Evolutionary conservation across 2,329 filamentous ascomycete species (phyloP).

Genomic region (Cladosporium sp.): DNA sequence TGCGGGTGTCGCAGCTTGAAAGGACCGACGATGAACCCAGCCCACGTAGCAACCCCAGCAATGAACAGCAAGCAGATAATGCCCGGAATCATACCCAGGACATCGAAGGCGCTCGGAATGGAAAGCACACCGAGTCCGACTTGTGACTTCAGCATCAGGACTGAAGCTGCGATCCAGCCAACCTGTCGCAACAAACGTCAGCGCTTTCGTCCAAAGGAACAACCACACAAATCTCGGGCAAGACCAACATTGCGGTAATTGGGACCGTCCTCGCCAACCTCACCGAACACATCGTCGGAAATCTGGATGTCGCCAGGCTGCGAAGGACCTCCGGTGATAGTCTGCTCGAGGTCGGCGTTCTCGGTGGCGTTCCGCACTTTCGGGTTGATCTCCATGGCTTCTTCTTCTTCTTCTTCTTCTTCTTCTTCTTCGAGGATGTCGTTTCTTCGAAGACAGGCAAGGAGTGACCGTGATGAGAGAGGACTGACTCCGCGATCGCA

Average conservation of each 20-base stretch:
- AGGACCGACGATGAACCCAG: conserved; percentile 48
- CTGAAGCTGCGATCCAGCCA: conserved; percentile 45
- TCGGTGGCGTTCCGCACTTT: conserved; percentile 38
- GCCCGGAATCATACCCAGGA: conserved; percentile 48
- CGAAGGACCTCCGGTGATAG: conserved; percentile 31
- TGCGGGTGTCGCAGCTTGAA: conserved; percentile 57
- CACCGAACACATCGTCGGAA: conserved; percentile 40
- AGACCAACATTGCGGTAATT: conserved; percentile 35
- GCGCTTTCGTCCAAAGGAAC: background rate
- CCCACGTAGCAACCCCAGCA: conserved; percentile 48
- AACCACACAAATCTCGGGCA: background rate
- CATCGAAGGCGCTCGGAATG: conserved; percentile 46
- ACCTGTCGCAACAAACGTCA: conserved; percentile 31
- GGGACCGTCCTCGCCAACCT: conserved; percentile 35
- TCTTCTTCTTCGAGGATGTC: background rate
- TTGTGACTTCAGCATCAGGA: conserved; percentile 48
- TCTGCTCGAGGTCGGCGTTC: conserved; percentile 40
- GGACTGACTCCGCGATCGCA: background rate
- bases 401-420: no score
- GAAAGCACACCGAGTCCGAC: conserved; percentile 48
- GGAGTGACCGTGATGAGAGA: background rate
- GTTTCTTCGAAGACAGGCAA: background rate
- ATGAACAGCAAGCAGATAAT: conserved; percentile 43
- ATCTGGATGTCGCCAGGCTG: conserved; percentile 12
- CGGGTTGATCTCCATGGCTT: conserved; percentile 17